These are phyloP conservation scores for Keqinozyma sinolaborantium DNA, from an alignment of 1,139 yeast species.

Conservation along the genomic window DNA sequence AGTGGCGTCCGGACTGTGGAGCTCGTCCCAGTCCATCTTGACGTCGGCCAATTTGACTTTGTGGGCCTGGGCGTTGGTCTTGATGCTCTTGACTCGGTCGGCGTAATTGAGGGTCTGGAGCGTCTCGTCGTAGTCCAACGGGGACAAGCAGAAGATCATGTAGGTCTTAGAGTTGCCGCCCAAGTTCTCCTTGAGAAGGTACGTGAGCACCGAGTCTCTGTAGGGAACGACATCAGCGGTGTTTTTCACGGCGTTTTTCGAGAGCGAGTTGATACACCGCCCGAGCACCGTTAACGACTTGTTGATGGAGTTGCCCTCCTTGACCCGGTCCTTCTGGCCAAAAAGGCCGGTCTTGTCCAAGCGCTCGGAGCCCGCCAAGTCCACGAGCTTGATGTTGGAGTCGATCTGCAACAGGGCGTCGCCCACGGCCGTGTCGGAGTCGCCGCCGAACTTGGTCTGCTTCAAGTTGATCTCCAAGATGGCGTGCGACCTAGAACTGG, in stretches of 20 bases:
- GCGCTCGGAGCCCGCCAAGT: slow-evolving; percentile 81
- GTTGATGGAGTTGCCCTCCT: slow-evolving; percentile 75
- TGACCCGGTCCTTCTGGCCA: slow-evolving; percentile 54
- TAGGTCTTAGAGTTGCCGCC: slow-evolving; percentile 76
- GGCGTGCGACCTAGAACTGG: slow-evolving; percentile 78
- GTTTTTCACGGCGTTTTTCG: slow-evolving; percentile 18
- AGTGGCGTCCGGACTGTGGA: slow-evolving; percentile 21
- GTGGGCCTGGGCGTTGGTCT: slow-evolving; percentile 54
- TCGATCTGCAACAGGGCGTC: slow-evolving; percentile 51
- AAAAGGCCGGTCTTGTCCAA: slow-evolving; percentile 60
- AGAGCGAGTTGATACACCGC: slow-evolving; percentile 62
- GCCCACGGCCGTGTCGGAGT: slow-evolving; percentile 24
- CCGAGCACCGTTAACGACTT: slow-evolving; percentile 75
- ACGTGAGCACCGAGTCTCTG: slow-evolving; percentile 70
- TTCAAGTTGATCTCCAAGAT: slow-evolving; percentile 60
- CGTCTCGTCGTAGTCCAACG: slow-evolving; percentile 73
- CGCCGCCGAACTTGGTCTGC: slow-evolving; percentile 43
- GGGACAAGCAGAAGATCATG: slow-evolving; percentile 75
- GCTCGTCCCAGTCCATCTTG: slow-evolving; percentile 31
- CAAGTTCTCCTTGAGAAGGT: slow-evolving; percentile 66
- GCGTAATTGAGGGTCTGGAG: slow-evolving; percentile 73
- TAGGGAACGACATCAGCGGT: slow-evolving; percentile 47
- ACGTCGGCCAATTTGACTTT: slow-evolving; percentile 27
- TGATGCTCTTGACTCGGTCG: slow-evolving; percentile 66
- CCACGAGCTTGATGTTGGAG: slow-evolving; percentile 68